A percentile compares a stretch with the other conserved stretches of the same genome.
Evolutionary conservation across 768 basidiomycete genomes (phyloP).

Genomic region (Tylopilus rubrobrunneus): DNA sequence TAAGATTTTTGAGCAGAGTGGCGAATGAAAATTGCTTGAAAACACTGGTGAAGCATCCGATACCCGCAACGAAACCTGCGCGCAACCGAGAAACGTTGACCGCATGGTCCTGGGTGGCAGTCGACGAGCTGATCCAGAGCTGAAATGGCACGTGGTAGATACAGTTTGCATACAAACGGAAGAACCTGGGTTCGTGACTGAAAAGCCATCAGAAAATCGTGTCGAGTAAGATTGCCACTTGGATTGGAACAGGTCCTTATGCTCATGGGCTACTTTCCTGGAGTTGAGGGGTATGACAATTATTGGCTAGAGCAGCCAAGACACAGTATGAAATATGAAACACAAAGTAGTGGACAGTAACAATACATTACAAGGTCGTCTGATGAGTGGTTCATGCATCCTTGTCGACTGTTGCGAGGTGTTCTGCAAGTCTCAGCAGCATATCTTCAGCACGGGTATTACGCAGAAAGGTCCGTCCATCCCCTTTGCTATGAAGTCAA

Average conservation of each 20-base stretch:
- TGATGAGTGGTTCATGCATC: constrained; percentile 30
- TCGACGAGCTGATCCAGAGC: no score
- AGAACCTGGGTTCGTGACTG: no score
- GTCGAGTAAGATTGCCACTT: no score
- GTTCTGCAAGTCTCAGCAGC: constrained; percentile 60
- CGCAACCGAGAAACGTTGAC: no score
- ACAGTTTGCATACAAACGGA: no score
- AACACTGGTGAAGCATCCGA: no score
- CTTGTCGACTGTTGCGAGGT: constrained; percentile 49
- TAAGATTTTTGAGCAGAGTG: no score
- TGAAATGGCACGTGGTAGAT: no score
- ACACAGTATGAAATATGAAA: neutral
- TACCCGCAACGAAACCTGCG: no score
- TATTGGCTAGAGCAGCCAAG: constrained; percentile 1
- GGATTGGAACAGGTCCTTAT: neutral
- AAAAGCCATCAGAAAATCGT: no score
- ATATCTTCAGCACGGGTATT: constrained; percentile 66
- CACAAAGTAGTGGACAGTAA: constrained; percentile 3
- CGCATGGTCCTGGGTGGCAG: no score
- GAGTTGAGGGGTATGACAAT: neutral
- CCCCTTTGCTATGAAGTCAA: constrained; percentile 45
- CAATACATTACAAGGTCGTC: neutral
- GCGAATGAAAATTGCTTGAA: no score
- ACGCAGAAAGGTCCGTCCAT: constrained; percentile 64
- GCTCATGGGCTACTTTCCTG: neutral